These are phyloP conservation scores for Umbellularia californica DNA, from an alignment of 164 flowering plant species.

Conservation along the genomic window DNA sequence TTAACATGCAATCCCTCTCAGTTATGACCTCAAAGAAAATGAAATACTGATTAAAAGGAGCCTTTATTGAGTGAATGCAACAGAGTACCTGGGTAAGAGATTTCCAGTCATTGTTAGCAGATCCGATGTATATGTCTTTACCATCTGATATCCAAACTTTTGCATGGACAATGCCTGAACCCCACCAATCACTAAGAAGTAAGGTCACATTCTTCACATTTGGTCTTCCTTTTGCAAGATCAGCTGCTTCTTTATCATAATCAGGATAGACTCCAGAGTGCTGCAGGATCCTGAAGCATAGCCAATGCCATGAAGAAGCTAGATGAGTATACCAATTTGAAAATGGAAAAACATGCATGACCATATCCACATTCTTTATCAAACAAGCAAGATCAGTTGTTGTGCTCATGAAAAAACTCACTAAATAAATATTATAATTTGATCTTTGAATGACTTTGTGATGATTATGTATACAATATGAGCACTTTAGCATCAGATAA, in stretches of 20 bases:
- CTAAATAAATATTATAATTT: too few species aligned
- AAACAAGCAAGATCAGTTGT: not conserved
- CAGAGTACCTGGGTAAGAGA: slow-evolving; percentile 80
- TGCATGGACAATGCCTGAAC: slow-evolving; percentile 89
- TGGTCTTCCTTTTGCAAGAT: slow-evolving; percentile 73
- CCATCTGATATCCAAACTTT: slow-evolving; percentile 92
- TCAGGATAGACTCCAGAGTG: slow-evolving; percentile 92
- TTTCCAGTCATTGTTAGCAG: slow-evolving; percentile 99
- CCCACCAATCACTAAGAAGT: slow-evolving; percentile 73
- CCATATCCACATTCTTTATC: not conserved
- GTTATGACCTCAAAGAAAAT: too few species aligned
- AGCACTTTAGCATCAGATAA: not conserved
- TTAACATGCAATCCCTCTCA: too few species aligned
- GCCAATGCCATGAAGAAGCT: not conserved
- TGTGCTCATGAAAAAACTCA: not conserved
- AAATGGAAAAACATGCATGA: not conserved
- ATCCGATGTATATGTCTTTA: slow-evolving; percentile 77
- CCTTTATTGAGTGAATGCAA: not conserved
- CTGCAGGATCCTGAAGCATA: slow-evolving; percentile 56
- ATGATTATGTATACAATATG: not conserved
- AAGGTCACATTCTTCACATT: slow-evolving; percentile 79
- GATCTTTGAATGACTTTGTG: not conserved
- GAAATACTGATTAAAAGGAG: too few species aligned
- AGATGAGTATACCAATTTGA: not conserved
- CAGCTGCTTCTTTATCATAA: slow-evolving; percentile 61